Percentiles rank a stretch among this genome's conserved stretches.
Evolutionary conservation across 179 eudicot genomes (phyloP).

Genomic region (Pouteria campechiana): DNA sequence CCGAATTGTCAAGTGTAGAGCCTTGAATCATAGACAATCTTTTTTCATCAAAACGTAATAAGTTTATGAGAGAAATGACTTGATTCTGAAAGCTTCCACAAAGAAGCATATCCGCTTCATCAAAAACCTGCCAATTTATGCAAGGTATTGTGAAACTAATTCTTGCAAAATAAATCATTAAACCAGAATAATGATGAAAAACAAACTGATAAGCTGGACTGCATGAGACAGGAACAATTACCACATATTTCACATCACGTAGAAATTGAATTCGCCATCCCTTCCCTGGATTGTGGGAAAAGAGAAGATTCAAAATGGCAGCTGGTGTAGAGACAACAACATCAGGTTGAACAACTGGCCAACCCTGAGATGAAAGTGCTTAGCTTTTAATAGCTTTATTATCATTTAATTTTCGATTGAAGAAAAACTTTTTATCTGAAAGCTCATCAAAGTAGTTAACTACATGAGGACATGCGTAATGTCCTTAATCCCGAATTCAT

Average conservation of each 20-base stretch:
- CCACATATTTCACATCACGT: conserved; percentile 74
- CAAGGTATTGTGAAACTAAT: neutral
- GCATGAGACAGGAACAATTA: conserved; percentile 22
- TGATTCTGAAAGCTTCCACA: conserved; percentile 97
- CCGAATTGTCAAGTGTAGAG: conserved; percentile 12
- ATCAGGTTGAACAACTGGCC: conserved; percentile 77
- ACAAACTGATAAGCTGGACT: neutral
- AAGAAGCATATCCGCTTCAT: conserved; percentile 91
- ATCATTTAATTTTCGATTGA: no score
- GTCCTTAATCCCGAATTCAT: no score
- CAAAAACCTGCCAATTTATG: conserved; percentile 58
- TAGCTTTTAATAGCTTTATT: no score
- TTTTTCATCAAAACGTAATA: conserved; percentile 96
- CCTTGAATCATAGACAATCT: conserved; percentile 39
- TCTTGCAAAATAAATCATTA: neutral
- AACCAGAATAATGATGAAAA: neutral
- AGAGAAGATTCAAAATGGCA: conserved; percentile 77
- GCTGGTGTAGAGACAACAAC: conserved; percentile 82
- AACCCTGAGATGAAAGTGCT: conserved; percentile 43
- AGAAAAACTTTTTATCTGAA: no score
- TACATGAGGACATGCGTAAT: no score
- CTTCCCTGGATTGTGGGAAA: conserved; percentile 58
- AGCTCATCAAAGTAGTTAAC: no score
- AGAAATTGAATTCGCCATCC: conserved; percentile 48
- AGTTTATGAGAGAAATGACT: conserved; percentile 72